Base-by-base conservation (phyloP, 2,329 filamentous ascomycete genomes). In the Hawksworthiomyces lignivorus region DNA sequence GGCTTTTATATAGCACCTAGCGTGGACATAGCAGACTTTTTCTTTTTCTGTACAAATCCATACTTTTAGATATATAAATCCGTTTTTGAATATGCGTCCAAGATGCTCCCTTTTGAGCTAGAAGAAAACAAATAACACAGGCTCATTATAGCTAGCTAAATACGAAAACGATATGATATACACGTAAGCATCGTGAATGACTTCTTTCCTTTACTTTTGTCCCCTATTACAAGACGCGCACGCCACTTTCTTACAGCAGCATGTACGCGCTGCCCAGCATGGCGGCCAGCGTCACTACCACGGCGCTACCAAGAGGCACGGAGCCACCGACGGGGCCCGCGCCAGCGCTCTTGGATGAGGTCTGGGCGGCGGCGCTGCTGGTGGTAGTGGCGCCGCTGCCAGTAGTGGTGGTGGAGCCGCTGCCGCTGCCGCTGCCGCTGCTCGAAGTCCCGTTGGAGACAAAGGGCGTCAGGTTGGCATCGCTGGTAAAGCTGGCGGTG, bases 381-480 rank as follows among this genome's bases (percentile, higher is more conserved):
- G 24, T 12, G 8, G 22, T 36, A 33, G 22, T 31, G 10, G 24
- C n/a, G 24, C 14, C 28, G 27, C 8, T 37, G 12, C 28, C 3
- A 5, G 49, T 28, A 32, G 32, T 21, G 10, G 37, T 20, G 18
- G 37, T 7, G n/a, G 41, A 39, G 30, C 20, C 10, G 31, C 39
- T 41, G 20, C 18, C 15, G 17, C 26, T 29, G 20, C 29, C 20
- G 34, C 21, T 29, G 22, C 21, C 19, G 20, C 38, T 41, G 18
- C 49, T 53, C 30, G 50, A 48, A 39, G 48, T 30, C 14, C 28
- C 28, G 28, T 7, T n/a, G 28, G 44, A 46, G 36, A 50, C 53
- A n/a, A 64, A 52, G 14, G 62, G 49, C 11, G 55, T 49, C 27
- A 68, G 52, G 18, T 44, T 41, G 10, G 49, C 15, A 48, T 67